Evolutionary conservation across 805 yeast genomes (phyloP), one percentile per base, ranked within the genome.

Genomic region (Ogataea zsoltii): DNA sequence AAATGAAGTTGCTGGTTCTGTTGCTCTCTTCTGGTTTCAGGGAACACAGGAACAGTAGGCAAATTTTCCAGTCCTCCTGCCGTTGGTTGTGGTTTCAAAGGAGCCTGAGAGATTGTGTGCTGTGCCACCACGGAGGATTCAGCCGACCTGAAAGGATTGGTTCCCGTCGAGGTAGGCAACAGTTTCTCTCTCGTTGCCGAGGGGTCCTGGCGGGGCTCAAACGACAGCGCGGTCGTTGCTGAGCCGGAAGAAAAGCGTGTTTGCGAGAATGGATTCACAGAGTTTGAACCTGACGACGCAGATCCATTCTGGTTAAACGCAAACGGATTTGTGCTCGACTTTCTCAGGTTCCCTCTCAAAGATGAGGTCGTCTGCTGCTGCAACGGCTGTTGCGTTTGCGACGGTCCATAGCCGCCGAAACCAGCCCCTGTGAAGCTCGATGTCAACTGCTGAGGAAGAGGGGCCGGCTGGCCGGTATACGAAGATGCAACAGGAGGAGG

Each of bases 21-120:
- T 17, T 31, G 38, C 17, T 55, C 62, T 17, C 52, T 47, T 44
- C 57, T 54, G n/a, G 87, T 81, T 54, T 82, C 81, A 0, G 88
- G 88, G 55, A 83, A 85, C 7, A 83, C 86, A 2, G 89, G 78
- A 3, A 77, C 67, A 0, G 90, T 84, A 9, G 83, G 83, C 35
- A 84, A 62, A 41, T 69, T 68, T 58, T 85, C 91, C 48, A 82
- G 71, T 0, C 91, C 92, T 3, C 91, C 92, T 28, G 88, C 85
- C 2, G 89, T 83, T 2, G 80, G 75, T 56, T 79, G 85, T 13
- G 72, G 67, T 55, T 70, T 66, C 53, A 76, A 16, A 10, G 53
- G 55, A 15, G 23, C 23, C 3, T 42, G 35, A 41, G 10, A 33
- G 36, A 6, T 49, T 49, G 46, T 32, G 25, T 33, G 46, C 66